Evolutionary conservation across 495 filamentous ascomycete genomes (phyloP).

Genomic region (Platismatia glauca): DNA sequence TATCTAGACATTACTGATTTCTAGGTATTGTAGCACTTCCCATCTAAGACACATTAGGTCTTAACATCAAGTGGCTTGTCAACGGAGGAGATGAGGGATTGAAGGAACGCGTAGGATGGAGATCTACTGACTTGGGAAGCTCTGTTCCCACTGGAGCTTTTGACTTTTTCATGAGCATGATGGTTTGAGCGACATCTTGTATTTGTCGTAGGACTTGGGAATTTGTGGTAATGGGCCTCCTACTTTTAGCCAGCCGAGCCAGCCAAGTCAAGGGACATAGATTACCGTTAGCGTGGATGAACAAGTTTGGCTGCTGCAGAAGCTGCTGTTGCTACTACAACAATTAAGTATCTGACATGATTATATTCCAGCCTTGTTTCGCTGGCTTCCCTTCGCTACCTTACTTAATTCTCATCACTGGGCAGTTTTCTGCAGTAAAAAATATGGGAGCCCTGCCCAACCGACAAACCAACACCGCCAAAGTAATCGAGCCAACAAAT

Average conservation of each 20-base stretch:
- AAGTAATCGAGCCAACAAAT: too few species aligned
- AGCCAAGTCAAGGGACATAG: background rate
- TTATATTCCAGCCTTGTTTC: too few species aligned
- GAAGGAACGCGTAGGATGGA: background rate
- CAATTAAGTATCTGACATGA: too few species aligned
- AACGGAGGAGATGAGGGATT: background rate
- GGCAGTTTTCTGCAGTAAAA: too few species aligned
- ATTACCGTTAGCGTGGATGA: background rate
- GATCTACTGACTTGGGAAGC: background rate
- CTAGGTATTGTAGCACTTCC: constrained; percentile 4
- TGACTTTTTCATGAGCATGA: background rate
- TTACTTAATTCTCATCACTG: too few species aligned
- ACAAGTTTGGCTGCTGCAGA: background rate
- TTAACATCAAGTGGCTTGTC: too few species aligned
- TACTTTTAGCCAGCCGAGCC: background rate
- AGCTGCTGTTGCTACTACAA: too few species aligned
- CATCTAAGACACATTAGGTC: background rate
- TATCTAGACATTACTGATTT: constrained; percentile 7
- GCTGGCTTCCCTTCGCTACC: too few species aligned
- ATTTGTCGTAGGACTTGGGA: background rate
- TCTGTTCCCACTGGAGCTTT: background rate
- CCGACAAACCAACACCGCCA: too few species aligned
- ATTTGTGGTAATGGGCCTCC: background rate
- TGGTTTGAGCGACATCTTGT: background rate
- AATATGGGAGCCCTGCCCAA: too few species aligned